Percentiles rank a stretch among this genome's conserved stretches.
These are phyloP conservation scores for Blastobotrys peoriensis DNA, from an alignment of 805 yeast genomes.

Conservation along the genomic window DNA sequence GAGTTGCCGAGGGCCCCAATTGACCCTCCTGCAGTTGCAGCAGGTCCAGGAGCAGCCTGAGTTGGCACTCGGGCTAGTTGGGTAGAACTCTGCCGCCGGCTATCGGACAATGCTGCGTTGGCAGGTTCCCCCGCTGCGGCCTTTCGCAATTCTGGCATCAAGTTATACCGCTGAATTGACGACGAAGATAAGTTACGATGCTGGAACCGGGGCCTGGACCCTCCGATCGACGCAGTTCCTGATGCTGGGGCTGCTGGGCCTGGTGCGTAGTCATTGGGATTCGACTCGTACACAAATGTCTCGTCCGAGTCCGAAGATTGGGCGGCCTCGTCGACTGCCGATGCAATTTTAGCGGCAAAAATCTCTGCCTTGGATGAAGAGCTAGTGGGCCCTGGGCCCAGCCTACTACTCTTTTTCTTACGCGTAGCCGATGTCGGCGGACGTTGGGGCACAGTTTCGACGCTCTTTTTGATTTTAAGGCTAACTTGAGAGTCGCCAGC, in stretches of 20 bases:
- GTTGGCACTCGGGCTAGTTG: not conserved
- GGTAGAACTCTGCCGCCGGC: not conserved
- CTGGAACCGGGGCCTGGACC: constrained; percentile 19
- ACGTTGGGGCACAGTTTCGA: constrained; percentile 23
- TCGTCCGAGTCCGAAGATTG: constrained; percentile 81
- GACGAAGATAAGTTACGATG: constrained; percentile 20
- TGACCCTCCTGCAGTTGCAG: not conserved
- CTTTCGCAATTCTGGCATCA: not conserved
- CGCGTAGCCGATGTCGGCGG: constrained; percentile 17
- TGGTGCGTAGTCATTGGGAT: constrained; percentile 19
- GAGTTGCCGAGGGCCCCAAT: not conserved
- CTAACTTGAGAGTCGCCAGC: constrained; percentile 5
- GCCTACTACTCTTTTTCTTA: constrained; percentile 35
- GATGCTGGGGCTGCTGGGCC: constrained; percentile 1
- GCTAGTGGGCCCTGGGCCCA: constrained; percentile 31
- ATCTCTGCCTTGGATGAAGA: constrained; percentile 69
- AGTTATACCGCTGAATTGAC: constrained; percentile 7
- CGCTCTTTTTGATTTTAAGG: constrained; percentile 24
- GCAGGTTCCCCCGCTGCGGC: not conserved
- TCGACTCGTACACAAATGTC: constrained; percentile 86
- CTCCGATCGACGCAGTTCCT: not conserved
- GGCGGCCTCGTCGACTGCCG: constrained; percentile 87
- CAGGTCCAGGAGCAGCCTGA: not conserved
- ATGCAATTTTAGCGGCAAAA: constrained; percentile 90
- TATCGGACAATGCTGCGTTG: not conserved